Evolutionary conservation across 352 stramenopile species (phyloP).

Genomic region (Thraustochytrium striatum): DNA sequence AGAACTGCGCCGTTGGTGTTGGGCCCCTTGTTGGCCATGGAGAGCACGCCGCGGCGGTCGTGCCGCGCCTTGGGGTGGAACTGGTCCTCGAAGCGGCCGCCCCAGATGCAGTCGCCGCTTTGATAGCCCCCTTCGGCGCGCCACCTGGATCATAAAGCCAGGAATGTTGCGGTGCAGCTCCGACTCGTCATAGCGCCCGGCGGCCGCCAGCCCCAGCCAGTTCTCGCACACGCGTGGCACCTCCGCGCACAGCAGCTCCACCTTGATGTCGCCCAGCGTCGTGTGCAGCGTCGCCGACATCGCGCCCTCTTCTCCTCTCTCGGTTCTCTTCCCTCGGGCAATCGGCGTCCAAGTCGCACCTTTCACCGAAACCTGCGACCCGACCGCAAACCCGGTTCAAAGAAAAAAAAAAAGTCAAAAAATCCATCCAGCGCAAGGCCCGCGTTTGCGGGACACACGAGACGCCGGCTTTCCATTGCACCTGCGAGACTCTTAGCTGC

Average conservation of each 20-base stretch:
- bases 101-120: constrained; percentile 97
- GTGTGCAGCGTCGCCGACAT: constrained; percentile 85
- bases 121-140: constrained; percentile 80
- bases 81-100: constrained; percentile 98
- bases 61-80: constrained; percentile 88
- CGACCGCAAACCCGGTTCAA: too few relatives aligned
- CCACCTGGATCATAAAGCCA: constrained; percentile 95
- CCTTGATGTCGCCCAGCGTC: constrained; percentile 94
- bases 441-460: too few relatives aligned
- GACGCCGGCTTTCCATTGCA: too few relatives aligned
- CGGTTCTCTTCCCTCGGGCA: too few relatives aligned
- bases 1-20: constrained; percentile 91
- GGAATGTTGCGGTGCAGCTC: constrained; percentile 98
- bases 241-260: constrained; percentile 92
- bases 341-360: too few relatives aligned
- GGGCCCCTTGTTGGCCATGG: constrained; percentile 89
- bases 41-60: constrained; percentile 95
- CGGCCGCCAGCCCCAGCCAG: constrained; percentile 89
- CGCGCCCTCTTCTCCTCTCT: too few relatives aligned
- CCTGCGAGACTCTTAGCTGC: too few relatives aligned
- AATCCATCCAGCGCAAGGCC: too few relatives aligned
- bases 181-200: constrained; percentile 96
- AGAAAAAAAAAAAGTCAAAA: too few relatives aligned
- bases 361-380: too few relatives aligned
- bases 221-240: constrained; percentile 70